Base-by-base conservation (phyloP, 345 rosid species). In the Eucalyptus curtisii region DNA sequence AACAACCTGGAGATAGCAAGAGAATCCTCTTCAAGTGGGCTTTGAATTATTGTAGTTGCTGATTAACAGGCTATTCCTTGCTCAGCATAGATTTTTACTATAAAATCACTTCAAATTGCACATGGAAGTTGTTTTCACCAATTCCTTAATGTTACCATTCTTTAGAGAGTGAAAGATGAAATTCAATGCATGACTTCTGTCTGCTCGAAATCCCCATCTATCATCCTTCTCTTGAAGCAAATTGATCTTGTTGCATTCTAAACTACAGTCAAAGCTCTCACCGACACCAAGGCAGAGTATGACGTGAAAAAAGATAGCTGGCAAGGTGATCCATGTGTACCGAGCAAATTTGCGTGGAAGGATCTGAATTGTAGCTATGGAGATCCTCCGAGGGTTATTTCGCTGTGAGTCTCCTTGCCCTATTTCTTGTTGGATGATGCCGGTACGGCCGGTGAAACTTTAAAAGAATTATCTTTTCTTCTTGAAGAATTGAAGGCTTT, bases 311-410 rank as follows among this genome's bases (percentile, higher is more conserved):
- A 68, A 76, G 87, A 90, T 22, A 84, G 79, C 4, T 92, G 91
- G 93, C 93, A 92, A 68, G 93, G 93, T 19, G 93, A 92, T 85
- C 92, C 92, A 33, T 89, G 92, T 49, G 14, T 87, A n/a, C 93
- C 92, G 7, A 68, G 13, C 17, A 52, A 11, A 20, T 53, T 24
- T 89, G 3, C 2, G 8, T 90, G 92, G 92, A 31, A 86, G 3
- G 92, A 87, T 57, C 16, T 92, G 25, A 50, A 71, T 49, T 92
- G 92, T 76, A 90, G 66, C 79, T 3, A 37, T 16, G 53, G 44
- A 27, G 68, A 33, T 13, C 19, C 55, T 4, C 89, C 84, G 0
- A 89, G 89, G 33, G 90, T 92, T 86, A 88, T 64, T 44, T 82
- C 87, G 8, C 48, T 90, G 91, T 91, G 4, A 89, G 92, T 49